These are phyloP conservation scores for Vinca minor DNA, from an alignment of 257 asterid species.

Conservation along the genomic window DNA sequence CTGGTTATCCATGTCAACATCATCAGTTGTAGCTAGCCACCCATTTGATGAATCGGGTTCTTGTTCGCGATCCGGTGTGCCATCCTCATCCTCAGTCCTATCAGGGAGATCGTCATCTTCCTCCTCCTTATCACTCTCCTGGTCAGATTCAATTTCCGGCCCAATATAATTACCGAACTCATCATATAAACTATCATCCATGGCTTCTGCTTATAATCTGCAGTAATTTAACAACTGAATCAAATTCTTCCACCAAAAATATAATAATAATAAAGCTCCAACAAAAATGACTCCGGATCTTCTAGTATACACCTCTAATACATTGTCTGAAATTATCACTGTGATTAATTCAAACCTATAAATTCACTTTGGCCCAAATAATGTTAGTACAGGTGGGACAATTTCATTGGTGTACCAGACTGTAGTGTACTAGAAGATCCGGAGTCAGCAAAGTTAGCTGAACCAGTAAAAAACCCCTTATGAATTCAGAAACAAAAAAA, in stretches of 20 bases:
- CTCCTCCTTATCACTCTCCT: slow-evolving; percentile 76
- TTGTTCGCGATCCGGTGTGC: slow-evolving; percentile 57
- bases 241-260: neutral
- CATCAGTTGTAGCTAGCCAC: slow-evolving; percentile 62
- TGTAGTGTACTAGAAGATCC: too few relatives aligned
- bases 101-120: slow-evolving; percentile 77
- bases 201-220: slow-evolving; percentile 31
- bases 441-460: too few relatives aligned
- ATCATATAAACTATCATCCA: slow-evolving; percentile 93
- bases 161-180: slow-evolving; percentile 96
- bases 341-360: too few relatives aligned
- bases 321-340: too few relatives aligned
- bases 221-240: neutral
- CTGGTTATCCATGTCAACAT: slow-evolving; percentile 88
- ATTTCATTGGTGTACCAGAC: too few relatives aligned
- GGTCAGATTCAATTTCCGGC: slow-evolving; percentile 92
- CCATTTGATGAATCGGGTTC: slow-evolving; percentile 76
- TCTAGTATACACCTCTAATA: too few relatives aligned
- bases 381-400: too few relatives aligned
- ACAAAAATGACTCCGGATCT: too few relatives aligned
- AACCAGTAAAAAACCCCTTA: neutral
- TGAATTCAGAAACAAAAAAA: neutral
- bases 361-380: too few relatives aligned
- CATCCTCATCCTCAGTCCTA: slow-evolving; percentile 57
- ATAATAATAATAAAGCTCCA: too few relatives aligned